A percentile compares a stretch with the other conserved stretches of the same genome.
phyloP scores from a whole-genome alignment of 2,329 filamentous ascomycete species.

The Curvularia lunata region DNA sequence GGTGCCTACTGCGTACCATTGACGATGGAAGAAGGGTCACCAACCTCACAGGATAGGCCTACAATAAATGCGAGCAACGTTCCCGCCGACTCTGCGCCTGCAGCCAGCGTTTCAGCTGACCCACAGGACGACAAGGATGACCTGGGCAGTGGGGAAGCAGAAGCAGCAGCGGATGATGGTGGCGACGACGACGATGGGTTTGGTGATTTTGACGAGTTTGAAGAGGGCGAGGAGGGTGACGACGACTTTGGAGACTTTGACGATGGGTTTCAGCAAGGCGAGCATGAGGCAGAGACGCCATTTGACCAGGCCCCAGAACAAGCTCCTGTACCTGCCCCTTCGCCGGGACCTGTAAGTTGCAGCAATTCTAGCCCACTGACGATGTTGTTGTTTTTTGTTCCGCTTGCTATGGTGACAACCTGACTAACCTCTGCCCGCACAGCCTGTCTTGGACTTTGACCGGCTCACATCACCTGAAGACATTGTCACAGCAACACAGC shows the following conservation, averaged over 20 bases:
- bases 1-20: constrained; percentile 61
- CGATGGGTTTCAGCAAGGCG: constrained; percentile 53
- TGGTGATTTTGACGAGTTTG: constrained; percentile 70
- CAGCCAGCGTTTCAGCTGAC: constrained; percentile 18
- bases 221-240: constrained; percentile 55
- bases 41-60: constrained; percentile 61
- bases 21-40: constrained; percentile 68
- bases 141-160: constrained; percentile 41
- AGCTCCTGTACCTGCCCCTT: constrained; percentile 49
- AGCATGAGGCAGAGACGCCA: constrained; percentile 47
- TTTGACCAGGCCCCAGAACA: constrained; percentile 50
- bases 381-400: constrained; percentile 47
- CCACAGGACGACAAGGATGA: constrained; percentile 19
- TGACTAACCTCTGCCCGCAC: constrained; percentile 36
- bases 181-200: constrained; percentile 56
- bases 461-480: constrained; percentile 65
- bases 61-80: constrained; percentile 50
- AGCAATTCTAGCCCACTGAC: constrained; percentile 42
- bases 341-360: constrained; percentile 58
- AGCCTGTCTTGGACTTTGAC: constrained; percentile 74
- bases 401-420: constrained; percentile 33
- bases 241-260: constrained; percentile 61
- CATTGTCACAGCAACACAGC: constrained; percentile 65
- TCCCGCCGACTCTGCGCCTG: constrained; percentile 12
- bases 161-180: constrained; percentile 1